These are phyloP conservation scores for Microbotryum lychnidis-dioicae DNA, from an alignment of 1,284 basidiomycete species.

Conservation along the genomic window DNA sequence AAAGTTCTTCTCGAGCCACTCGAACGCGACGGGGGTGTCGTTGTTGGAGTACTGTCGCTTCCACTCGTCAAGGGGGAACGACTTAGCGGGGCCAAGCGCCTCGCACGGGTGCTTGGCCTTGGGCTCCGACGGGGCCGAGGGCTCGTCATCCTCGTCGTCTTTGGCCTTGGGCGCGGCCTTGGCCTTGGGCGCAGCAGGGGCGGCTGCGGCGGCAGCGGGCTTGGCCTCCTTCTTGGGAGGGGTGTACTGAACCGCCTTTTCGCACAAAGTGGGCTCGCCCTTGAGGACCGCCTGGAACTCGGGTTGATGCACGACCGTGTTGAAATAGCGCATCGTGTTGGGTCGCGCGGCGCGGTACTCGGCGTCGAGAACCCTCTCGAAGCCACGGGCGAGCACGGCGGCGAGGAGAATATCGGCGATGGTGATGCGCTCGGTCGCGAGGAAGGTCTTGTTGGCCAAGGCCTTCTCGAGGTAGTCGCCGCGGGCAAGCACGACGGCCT, in stretches of 20 bases:
- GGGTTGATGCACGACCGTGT: constrained; percentile 67
- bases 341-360: constrained; percentile 58
- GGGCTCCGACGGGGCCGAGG: constrained; percentile 53
- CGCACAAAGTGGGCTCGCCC: constrained; percentile 54
- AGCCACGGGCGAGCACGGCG: constrained; percentile 44
- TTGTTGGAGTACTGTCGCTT: constrained; percentile 97
- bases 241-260: constrained; percentile 62
- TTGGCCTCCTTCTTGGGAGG: constrained; percentile 68
- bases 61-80: constrained; percentile 95
- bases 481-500: constrained; percentile 32
- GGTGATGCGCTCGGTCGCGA: constrained; percentile 89
- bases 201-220: constrained; percentile 27
- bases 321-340: constrained; percentile 64
- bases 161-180: constrained; percentile 53
- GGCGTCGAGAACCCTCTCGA: constrained; percentile 52
- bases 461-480: constrained; percentile 62
- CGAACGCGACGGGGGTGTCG: constrained; percentile 56
- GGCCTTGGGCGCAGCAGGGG: constrained; percentile 52
- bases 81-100: constrained; percentile 65
- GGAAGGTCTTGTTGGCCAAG: constrained; percentile 73
- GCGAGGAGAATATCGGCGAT: constrained; percentile 78
- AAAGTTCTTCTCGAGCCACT: constrained; percentile 52
- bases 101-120: constrained; percentile 93
- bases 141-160: constrained; percentile 53
- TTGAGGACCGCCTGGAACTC: constrained; percentile 45